phyloP scores from a whole-genome alignment of 805 yeast species.

The Ogataea pini region DNA sequence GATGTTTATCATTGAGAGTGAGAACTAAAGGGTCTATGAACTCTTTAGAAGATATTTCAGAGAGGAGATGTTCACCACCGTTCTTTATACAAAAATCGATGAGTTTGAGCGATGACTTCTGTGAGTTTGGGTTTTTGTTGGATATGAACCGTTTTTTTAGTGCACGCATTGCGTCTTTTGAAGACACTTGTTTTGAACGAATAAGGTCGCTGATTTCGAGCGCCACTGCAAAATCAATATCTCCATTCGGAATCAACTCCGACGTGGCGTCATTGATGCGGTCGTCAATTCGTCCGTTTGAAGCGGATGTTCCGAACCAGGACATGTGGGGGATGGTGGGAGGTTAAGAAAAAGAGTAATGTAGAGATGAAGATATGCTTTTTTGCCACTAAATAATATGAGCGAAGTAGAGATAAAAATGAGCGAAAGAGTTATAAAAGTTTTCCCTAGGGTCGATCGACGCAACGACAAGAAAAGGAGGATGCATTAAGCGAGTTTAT shows the following conservation, averaged over 20 bases:
- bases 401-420: no score
- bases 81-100: slow-evolving; percentile 88
- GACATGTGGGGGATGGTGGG: slow-evolving; percentile 39
- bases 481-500: no score
- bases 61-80: slow-evolving; percentile 83
- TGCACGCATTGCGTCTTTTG: slow-evolving; percentile 84
- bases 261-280: slow-evolving; percentile 78
- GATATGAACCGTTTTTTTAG: slow-evolving; percentile 69
- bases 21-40: slow-evolving; percentile 78
- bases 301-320: slow-evolving; percentile 46
- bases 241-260: slow-evolving; percentile 90
- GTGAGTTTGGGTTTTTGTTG: slow-evolving; percentile 72
- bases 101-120: slow-evolving; percentile 71
- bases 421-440: not conserved
- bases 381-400: not conserved
- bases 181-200: slow-evolving; percentile 73
- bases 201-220: slow-evolving; percentile 87
- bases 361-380: not conserved
- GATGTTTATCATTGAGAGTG: slow-evolving; percentile 33
- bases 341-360: not conserved
- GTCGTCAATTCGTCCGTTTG: slow-evolving; percentile 50
- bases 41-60: slow-evolving; percentile 78
- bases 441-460: not conserved
- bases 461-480: no score
- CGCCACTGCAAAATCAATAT: slow-evolving; percentile 67